Conservation (phyloP, 1,284 basidiomycete genomes). For the Rugosomyces carneus region DNA sequence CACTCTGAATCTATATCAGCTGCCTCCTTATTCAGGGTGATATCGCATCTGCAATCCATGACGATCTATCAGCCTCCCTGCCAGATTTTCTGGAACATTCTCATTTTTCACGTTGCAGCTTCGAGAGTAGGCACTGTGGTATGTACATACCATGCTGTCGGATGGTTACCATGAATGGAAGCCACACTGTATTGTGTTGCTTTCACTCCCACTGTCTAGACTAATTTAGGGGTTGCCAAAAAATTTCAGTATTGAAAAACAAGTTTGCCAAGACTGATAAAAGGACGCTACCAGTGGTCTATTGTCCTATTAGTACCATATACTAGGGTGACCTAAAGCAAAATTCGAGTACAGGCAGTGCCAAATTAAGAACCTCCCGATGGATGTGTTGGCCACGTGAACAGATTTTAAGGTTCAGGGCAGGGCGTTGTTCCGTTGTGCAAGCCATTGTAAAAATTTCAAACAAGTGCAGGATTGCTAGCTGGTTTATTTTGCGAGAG, state of each 20-base stretch:
- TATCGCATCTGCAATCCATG: neutral
- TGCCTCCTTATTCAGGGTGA: neutral
- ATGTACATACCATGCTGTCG: neutral
- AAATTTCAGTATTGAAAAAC: neutral
- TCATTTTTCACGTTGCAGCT: neutral
- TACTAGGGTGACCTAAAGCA: too few species aligned
- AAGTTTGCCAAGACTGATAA: too few species aligned
- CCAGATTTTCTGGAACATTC: neutral
- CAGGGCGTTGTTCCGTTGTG: neutral
- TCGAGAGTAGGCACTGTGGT: neutral
- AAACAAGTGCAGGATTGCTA: conserved; percentile 4
- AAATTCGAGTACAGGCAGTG: too few species aligned
- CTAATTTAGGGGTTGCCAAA: neutral
- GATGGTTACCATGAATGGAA: neutral
- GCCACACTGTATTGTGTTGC: neutral
- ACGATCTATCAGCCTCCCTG: neutral
- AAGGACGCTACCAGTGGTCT: too few species aligned
- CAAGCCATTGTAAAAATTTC: conserved; percentile 5
- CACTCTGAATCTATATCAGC: neutral
- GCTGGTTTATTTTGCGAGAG: neutral
- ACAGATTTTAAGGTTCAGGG: conserved; percentile 13
- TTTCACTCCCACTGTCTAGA: too few species aligned
- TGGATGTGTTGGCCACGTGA: conserved; percentile 15
- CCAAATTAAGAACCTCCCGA: too few species aligned
- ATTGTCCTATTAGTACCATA: conserved; percentile 10